A percentile compares a stretch with the other conserved stretches of the same genome.
Evolutionary conservation across 2,329 filamentous ascomycete species (phyloP).

Genomic region (Aspergillus amoenus): DNA sequence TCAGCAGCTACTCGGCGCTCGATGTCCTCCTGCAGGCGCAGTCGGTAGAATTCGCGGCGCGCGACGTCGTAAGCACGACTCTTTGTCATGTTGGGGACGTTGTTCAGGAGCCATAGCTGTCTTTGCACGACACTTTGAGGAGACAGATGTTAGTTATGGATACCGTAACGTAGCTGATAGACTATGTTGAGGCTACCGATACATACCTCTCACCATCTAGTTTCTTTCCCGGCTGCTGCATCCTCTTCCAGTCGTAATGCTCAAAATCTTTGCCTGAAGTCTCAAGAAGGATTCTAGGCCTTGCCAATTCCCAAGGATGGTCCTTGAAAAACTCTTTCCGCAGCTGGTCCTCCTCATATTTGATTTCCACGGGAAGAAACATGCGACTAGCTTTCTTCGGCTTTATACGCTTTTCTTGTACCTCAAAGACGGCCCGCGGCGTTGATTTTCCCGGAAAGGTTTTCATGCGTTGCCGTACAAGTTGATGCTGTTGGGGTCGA

Average conservation of each 20-base stretch:
- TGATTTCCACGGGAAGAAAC: constrained; percentile 75
- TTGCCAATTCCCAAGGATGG: constrained; percentile 94
- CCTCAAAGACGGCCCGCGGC: constrained; percentile 38
- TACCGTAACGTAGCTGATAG: not conserved
- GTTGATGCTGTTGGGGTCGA: constrained; percentile 49
- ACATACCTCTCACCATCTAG: constrained; percentile 81
- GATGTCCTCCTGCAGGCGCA: constrained; percentile 80
- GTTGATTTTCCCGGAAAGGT: constrained; percentile 28
- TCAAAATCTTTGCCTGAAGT: constrained; percentile 78
- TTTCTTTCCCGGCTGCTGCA: constrained; percentile 72
- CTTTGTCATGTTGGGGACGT: constrained; percentile 57
- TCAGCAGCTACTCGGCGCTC: constrained; percentile 80
- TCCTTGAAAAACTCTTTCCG: constrained; percentile 83
- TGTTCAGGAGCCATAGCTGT: constrained; percentile 80
- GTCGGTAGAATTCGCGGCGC: constrained; percentile 83
- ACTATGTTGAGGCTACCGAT: not conserved
- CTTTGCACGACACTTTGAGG: constrained; percentile 79
- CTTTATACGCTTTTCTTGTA: constrained; percentile 42
- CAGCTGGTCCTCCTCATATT: constrained; percentile 80
- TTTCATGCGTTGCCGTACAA: constrained; percentile 41
- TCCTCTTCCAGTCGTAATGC: constrained; percentile 73
- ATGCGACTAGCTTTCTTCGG: constrained; percentile 68
- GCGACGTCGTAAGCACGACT: constrained; percentile 79
- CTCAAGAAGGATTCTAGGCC: constrained; percentile 82
- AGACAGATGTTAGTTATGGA: constrained; percentile 12